A percentile compares a stretch with the other conserved stretches of the same genome.
Evolutionary conservation across 805 yeast genomes (phyloP).

Genomic region (Cyberlindnera lachancei): DNA sequence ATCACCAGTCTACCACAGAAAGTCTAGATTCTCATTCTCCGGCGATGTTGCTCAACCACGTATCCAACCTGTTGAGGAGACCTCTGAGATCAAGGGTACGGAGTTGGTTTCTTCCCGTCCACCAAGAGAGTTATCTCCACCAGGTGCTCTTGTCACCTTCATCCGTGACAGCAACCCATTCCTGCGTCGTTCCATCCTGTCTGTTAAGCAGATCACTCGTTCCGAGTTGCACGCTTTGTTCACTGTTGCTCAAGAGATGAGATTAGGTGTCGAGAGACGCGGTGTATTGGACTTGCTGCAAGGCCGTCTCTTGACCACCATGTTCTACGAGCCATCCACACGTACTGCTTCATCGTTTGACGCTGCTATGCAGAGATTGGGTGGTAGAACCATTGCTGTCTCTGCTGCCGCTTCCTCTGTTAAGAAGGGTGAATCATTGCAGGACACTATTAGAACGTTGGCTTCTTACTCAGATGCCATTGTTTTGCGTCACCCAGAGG

Average conservation of each 20-base stretch:
- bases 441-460: constrained; percentile 91
- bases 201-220: constrained; percentile 83
- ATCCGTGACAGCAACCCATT: constrained; percentile 84
- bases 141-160: constrained; percentile 70
- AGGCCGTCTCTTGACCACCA: constrained; percentile 87
- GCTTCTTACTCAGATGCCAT: constrained; percentile 96
- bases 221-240: constrained; percentile 87
- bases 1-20: constrained; percentile 30
- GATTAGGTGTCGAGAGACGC: constrained; percentile 92
- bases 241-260: constrained; percentile 96
- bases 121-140: constrained; percentile 64
- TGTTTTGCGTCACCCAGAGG: constrained; percentile 93
- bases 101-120: constrained; percentile 68
- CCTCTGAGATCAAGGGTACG: constrained; percentile 41
- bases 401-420: constrained; percentile 86
- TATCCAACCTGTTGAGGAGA: constrained; percentile 26
- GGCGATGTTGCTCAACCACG: constrained; percentile 33
- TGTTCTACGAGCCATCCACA: constrained; percentile 98
- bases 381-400: constrained; percentile 92
- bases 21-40: constrained; percentile 47
- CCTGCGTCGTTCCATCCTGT: constrained; percentile 77
- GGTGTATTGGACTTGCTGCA: constrained; percentile 88
- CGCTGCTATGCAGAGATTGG: constrained; percentile 99
- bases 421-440: constrained; percentile 95
- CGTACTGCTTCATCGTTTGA: constrained; percentile 95